These are phyloP conservation scores for Alternaria ventricosa DNA, from an alignment of 2,329 filamentous ascomycete species.

Conservation along the genomic window DNA sequence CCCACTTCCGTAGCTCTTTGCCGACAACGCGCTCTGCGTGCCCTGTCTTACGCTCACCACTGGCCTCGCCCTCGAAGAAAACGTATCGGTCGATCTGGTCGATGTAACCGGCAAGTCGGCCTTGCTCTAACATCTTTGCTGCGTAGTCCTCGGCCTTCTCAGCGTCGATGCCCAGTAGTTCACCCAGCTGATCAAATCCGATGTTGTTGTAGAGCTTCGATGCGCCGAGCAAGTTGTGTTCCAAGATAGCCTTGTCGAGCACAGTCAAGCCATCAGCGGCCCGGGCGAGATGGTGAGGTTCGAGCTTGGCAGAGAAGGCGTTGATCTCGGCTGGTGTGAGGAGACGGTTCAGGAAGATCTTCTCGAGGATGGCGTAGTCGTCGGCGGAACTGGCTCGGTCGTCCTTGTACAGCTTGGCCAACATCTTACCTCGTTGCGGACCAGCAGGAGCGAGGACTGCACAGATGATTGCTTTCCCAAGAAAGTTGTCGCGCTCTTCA, in stretches of 20 bases:
- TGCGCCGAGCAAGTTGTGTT: conserved; percentile 91
- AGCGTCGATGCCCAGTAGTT: conserved; percentile 76
- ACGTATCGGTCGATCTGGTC: conserved; percentile 92
- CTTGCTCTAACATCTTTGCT: conserved; percentile 94
- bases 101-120: conserved; percentile 83
- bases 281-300: conserved; percentile 86
- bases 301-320: conserved; percentile 80
- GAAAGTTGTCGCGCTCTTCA: conserved; percentile 81
- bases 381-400: conserved; percentile 77
- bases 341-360: conserved; percentile 93
- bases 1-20: conserved; percentile 83
- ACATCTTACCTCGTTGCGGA: conserved; percentile 77
- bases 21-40: conserved; percentile 66
- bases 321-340: conserved; percentile 82
- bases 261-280: conserved; percentile 93
- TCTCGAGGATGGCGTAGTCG: conserved; percentile 89
- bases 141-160: conserved; percentile 90
- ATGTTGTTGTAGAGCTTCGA: conserved; percentile 66
- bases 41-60: conserved; percentile 70
- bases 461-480: conserved; percentile 88
- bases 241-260: conserved; percentile 88
- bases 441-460: conserved; percentile 92
- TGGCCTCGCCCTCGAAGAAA: conserved; percentile 82
- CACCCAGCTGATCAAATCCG: conserved; percentile 70
- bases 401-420: conserved; percentile 91